Evolutionary conservation across 1,284 basidiomycete genomes (phyloP), one percentile per base, ranked within the genome.

Genomic region (Leccinum olivaceoglutinosum): DNA sequence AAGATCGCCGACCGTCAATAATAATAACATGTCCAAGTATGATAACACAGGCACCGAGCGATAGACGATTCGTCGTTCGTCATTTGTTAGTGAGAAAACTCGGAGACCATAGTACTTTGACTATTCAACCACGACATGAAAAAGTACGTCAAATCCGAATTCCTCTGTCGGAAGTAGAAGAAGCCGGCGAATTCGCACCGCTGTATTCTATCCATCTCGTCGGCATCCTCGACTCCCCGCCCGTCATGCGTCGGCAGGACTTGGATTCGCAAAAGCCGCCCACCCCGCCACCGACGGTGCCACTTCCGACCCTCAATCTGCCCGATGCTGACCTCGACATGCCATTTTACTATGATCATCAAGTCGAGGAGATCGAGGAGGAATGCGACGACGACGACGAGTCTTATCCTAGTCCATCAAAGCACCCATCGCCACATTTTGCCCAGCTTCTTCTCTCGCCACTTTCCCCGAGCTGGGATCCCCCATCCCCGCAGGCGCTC

Each of bases 211-310:
- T 68, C 7, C 68, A 68, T 60, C 63, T 75, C 7, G 63, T 60
- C 0, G 74, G 70, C 14, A 63, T 78, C 18, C 70, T 78, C 58
- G 75, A 76, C 66, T 77, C 77, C 3, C 73, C 78, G 5, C 63
- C 69, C 2, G 65, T 73, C 67, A 73, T 75, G 68, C 70, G 72
- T 21, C 73, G 71, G 54, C 67, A 70, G 65, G 72, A 73, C 55
- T 62, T 74, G 59, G 63, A 64, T 34, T 70, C 63, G 39, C 69
- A 74, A 49, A 69, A 68, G 58, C 80, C 74, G 3, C 74, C 75
- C 51, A 81, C 80, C 57, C 80, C 80, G 58, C 81, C 81, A 34
- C 74, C 79, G 55, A 81, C 80, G 25, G 68, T 78, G 57, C 77
- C 77, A 18, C 75, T 74, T 36, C 61, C 71, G 57, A 77, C 76